Evolutionary conservation across 2,329 filamentous ascomycete species (phyloP), one percentile per base, ranked within the genome.

Genomic region (Aspergillus costaricaensis): DNA sequence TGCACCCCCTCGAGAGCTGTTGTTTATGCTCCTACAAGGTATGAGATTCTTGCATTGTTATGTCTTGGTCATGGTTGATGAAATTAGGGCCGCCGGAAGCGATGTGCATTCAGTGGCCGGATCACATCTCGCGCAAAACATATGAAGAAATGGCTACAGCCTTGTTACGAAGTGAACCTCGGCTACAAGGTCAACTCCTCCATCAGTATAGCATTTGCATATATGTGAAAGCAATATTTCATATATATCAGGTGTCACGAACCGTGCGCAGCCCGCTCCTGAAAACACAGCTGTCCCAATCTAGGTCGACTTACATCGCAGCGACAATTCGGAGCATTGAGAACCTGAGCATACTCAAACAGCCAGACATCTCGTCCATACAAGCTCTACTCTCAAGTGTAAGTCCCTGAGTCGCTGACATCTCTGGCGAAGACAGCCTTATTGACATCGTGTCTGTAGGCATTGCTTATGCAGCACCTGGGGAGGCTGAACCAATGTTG

Each of bases 331-430:
- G 55, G 21, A 61, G 61, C n/a, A 55, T 70, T 3, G 55, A 47
- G 12, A 51, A 64, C 5, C 56, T 72, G 39, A 65, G 65, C 48
- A 59, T 70, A 4, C 52, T 69, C 21, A 59, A 50, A 12, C 15
- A 39, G 1, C 70, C 69, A 8, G 65, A 56, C 55, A 56, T 71
- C 4, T 15, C 62, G 8, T 48, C 64, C 3, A 59, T 72, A 8
- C 70, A 72, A 43, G 55, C 67, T n/a, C 47, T 72, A 10, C 47
- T 72, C 44, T 71, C 70, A 4, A 62, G 61, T 30, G 70, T 72
- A 62, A 48, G 68, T 65, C 4, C 10, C 10, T 30, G 4, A 12
- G 12, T 5, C n/a, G 10, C 23, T 7, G 17, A 17, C n/a, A 17
- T 10, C 8, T 14, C 10, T 41, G 27, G n/a, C 2, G 15, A 6